Evolutionary conservation across 2,329 filamentous ascomycete genomes (phyloP).

Genomic region (Aureobasidium sp.): DNA sequence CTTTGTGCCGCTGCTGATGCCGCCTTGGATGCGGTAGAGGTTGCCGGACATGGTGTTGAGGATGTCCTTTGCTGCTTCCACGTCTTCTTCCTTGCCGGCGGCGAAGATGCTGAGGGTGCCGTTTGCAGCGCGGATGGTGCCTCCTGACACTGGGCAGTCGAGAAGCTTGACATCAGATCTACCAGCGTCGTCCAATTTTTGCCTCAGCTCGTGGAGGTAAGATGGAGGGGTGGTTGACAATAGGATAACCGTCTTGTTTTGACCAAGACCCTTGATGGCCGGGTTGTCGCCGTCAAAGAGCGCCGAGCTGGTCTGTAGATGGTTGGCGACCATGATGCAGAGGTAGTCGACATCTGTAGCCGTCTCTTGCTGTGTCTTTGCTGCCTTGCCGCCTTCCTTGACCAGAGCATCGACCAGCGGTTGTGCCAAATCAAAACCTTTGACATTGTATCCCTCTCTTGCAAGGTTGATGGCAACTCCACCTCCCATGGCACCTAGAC

Average conservation of each 20-base stretch:
- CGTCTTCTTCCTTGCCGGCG: constrained; percentile 46
- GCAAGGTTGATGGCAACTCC: constrained; percentile 72
- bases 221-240: constrained; percentile 65
- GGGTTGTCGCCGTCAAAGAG: constrained; percentile 54
- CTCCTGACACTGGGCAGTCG: constrained; percentile 67
- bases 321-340: constrained; percentile 70
- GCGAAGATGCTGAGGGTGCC: constrained; percentile 73
- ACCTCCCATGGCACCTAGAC: constrained; percentile 75
- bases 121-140: constrained; percentile 59
- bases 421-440: constrained; percentile 64
- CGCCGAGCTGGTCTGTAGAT: constrained; percentile 59
- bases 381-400: constrained; percentile 53
- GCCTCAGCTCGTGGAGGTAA: constrained; percentile 56
- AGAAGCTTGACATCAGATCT: constrained; percentile 60
- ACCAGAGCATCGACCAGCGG: constrained; percentile 61
- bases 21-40: constrained; percentile 49
- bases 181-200: constrained; percentile 48
- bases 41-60: constrained; percentile 62
- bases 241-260: constrained; percentile 56
- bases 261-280: constrained; percentile 47
- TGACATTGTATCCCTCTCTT: constrained; percentile 58
- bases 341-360: constrained; percentile 55
- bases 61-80: constrained; percentile 52
- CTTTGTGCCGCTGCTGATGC: constrained; percentile 48
- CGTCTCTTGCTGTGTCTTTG: constrained; percentile 54